Conservation (phyloP, 345 rosid genomes). For the Noccaea caerulescens region DNA sequence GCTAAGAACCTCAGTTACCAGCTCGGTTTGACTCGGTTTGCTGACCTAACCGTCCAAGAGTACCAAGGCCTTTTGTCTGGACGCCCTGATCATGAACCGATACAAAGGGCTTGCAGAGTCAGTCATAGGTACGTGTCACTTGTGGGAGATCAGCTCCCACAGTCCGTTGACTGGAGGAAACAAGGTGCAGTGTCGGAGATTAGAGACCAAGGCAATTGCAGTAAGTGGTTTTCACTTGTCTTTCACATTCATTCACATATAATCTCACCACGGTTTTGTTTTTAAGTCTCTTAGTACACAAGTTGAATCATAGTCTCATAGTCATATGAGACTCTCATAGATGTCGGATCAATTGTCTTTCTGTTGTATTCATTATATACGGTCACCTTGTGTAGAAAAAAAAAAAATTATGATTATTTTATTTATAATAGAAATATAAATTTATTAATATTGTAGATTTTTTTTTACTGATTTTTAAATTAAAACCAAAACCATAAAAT, state of each 20-base stretch:
- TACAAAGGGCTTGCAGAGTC: constrained; percentile 42
- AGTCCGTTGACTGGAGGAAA: constrained; percentile 73
- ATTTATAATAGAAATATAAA: too few relatives aligned
- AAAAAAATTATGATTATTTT: too few relatives aligned
- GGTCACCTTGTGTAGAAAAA: too few relatives aligned
- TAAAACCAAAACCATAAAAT: too few relatives aligned
- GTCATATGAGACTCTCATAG: too few relatives aligned
- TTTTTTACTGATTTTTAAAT: too few relatives aligned
- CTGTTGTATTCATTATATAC: too few relatives aligned
- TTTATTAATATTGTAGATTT: too few relatives aligned
- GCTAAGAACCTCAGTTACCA: constrained; percentile 55
- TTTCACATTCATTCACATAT: neutral
- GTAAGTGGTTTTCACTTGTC: constrained; percentile 46
- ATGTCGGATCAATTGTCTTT: too few relatives aligned
- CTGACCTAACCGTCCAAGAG: constrained; percentile 88
- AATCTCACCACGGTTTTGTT: too few relatives aligned
- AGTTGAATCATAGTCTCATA: too few relatives aligned
- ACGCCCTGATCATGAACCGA: constrained; percentile 37
- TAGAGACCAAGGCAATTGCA: constrained; percentile 77
- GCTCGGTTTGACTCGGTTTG: constrained; percentile 80
- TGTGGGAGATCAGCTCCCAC: constrained; percentile 62
- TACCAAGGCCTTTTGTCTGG: constrained; percentile 56
- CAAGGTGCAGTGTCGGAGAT: constrained; percentile 74
- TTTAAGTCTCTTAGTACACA: too few relatives aligned
- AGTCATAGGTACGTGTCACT: constrained; percentile 53